A percentile compares a stretch with the other conserved stretches of the same genome.
phyloP scores from a whole-genome alignment of 1,284 basidiomycete species.

The Omphalotus olearius region DNA sequence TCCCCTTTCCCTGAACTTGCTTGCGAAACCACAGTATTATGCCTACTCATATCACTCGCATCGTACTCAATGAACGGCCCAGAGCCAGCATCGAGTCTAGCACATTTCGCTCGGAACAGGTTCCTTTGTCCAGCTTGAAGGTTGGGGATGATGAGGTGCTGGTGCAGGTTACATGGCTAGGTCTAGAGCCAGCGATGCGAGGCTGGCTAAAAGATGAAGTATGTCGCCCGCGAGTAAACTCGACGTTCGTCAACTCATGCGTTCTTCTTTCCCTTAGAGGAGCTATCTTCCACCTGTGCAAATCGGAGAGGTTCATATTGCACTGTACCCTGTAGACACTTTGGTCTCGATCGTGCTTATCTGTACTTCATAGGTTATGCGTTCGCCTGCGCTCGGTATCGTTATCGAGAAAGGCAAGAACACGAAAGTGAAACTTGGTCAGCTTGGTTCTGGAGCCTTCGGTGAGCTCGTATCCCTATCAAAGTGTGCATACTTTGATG shows the following conservation, averaged over 20 bases:
- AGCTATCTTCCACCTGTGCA: constrained; percentile 72
- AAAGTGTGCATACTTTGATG: not conserved
- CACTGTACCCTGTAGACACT: not conserved
- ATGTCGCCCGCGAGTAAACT: not conserved
- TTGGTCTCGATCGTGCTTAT: not conserved
- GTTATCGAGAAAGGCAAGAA: constrained; percentile 58
- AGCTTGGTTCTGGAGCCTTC: constrained; percentile 54
- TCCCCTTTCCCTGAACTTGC: no score
- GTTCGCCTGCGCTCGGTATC: constrained; percentile 65
- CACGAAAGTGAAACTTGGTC: constrained; percentile 57
- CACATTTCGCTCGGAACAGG: constrained; percentile 66
- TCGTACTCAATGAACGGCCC: constrained; percentile 75
- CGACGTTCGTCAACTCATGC: no score
- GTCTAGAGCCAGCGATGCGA: constrained; percentile 84
- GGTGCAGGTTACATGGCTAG: constrained; percentile 71
- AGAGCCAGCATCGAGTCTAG: constrained; percentile 56
- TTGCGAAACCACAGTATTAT: not conserved
- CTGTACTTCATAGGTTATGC: constrained; percentile 50
- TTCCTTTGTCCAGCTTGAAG: constrained; percentile 49
- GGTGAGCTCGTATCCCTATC: constrained; percentile 36
- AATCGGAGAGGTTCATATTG: constrained; percentile 62
- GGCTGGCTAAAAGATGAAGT: constrained; percentile 60
- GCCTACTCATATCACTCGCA: constrained; percentile 47
- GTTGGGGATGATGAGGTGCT: constrained; percentile 58
- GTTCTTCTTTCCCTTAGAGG: constrained; percentile 23